Base-by-base conservation (phyloP, 1,284 basidiomycete genomes). In the Anthracocystis setariae region DNA sequence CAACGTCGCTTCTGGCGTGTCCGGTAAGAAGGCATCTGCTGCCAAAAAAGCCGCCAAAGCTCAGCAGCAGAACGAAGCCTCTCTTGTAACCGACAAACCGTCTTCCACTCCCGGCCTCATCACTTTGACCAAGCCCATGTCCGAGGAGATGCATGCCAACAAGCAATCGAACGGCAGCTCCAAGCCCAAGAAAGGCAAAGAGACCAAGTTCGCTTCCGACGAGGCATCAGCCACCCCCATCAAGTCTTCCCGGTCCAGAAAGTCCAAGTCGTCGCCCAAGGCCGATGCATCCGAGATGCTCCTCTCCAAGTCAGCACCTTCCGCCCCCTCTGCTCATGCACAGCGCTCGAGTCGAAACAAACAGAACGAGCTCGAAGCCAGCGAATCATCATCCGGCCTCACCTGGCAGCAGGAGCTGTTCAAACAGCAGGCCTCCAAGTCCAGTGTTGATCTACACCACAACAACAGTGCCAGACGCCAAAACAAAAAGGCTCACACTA, bases 391-490 rank as follows among this genome's bases (percentile, higher is more conserved):
- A 7, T 54, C 58, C 13, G 71, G 61, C 17, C 62, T 76, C 21
- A 76, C 74, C 5, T 76, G 74, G 74, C 74, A 76, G 50, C 74
- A 76, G 46, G 65, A 76, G 44, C 44, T 76, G 63, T 61, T 76
- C 44, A 56, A 56, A 53, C 49, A 52, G 32, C 49, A 52, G 25
- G 48, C 57, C 23, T 62, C 57, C 20, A 64, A 54, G 9, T 62
- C 64, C 38, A 52, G 47, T 18, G 27, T 52, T 0, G 66, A 67
- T 39, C 43, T 64, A 20, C 54, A 59, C 13, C 42, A 56, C 8
- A 40, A 53, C 44, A 62, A 54, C 24, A 35, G 60, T 46, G 57
- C 60, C 9, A 60, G 57, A 32, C 46, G 60, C 18, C 25, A 46
- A 13, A 51, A 45, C 58, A 64, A 55, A 39, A 71, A 65, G 40